Evolutionary conservation across 164 flowering plant genomes (phyloP), one percentile per base, ranked within the genome.

Genomic region (Dillenia suffruticosa): DNA sequence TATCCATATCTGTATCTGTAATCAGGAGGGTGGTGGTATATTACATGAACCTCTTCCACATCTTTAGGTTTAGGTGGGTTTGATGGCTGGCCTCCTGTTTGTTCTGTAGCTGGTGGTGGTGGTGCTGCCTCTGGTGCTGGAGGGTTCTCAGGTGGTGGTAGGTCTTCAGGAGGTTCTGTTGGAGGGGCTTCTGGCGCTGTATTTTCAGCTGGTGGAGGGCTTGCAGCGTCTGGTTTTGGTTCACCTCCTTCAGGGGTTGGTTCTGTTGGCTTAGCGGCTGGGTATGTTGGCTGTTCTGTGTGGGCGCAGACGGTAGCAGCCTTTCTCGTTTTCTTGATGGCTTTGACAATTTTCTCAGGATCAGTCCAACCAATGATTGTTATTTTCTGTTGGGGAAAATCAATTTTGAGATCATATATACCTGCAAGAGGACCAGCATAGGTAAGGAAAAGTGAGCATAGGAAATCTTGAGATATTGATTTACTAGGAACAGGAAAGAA

Each of bases 361-460:
- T 93, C 97, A 5, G 87, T 92, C 92, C 88, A 85, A 53, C 97
- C 97, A 0, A 89, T 69, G 11, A 93, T 70, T 24, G 86, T 93
- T 50, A 93, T n/a, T 58, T 84, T 93, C 64, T 93, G 98, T 70
- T 86, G 84, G 8, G 88, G 86, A 24, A 81, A 71, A 62, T 93
- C 92, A 44, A 89, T 74, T 58, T 78, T 59, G 50, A 82, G 52
- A 58, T 87, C 91, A 71, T 81, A 79, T 70, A 93, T 93, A 49
- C 98, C 98, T 90, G 89, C 46, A 10, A 47, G 57, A 53, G 15
- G 40, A 7, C 40, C 40, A 32, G 40, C 40, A 32, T 4, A 7
- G 40, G 40, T 32, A 32, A 32, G 40, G 40, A 32, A 32, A 32
- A 32, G 40, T 32, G 40, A 32, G 40, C 7, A 32, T 32, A 32